Evolutionary conservation across 139 green algal genomes (phyloP).

Genomic region (Chlorella sorokiniana): DNA sequence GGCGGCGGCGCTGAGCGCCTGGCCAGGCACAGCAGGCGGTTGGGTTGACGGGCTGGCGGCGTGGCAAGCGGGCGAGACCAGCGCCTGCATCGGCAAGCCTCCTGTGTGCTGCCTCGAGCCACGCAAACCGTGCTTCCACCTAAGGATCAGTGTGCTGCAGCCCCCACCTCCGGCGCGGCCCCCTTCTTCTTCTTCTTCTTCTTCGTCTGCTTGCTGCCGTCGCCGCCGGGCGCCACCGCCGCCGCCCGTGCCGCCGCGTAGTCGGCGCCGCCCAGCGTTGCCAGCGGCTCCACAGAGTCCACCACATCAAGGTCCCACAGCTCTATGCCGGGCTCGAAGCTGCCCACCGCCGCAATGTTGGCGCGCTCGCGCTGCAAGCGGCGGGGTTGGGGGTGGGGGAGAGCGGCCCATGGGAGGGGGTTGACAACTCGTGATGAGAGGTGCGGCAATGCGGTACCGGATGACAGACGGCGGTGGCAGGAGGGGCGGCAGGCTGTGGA

Average conservation of each 20-base stretch:
- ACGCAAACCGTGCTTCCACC: too few relatives aligned
- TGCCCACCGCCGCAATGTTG: conserved; percentile 90
- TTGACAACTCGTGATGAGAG: neutral
- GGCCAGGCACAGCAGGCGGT: too few relatives aligned
- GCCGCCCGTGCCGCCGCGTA: conserved; percentile 25
- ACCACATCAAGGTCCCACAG: conserved; percentile 94
- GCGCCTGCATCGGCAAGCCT: neutral
- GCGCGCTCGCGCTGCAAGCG: conserved; percentile 18
- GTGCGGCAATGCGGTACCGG: neutral
- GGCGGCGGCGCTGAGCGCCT: too few relatives aligned
- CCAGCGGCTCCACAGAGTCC: conserved; percentile 68
- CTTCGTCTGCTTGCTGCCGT: conserved; percentile 48
- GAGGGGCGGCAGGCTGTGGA: too few relatives aligned
- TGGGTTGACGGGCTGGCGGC: too few relatives aligned
- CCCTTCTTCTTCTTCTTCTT: conserved; percentile 38
- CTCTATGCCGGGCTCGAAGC: conserved; percentile 94
- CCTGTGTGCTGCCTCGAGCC: too few relatives aligned
- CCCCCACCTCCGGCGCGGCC: neutral
- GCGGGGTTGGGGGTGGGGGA: neutral
- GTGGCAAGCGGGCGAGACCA: too few relatives aligned
- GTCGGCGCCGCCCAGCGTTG: conserved; percentile 77
- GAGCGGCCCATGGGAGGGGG: neutral
- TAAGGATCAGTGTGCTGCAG: too few relatives aligned
- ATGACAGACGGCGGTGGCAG: too few relatives aligned
- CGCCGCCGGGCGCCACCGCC: conserved; percentile 15